Percentiles rank a stretch among this genome's conserved stretches.
Evolutionary conservation across 805 yeast genomes (phyloP).

Genomic region (Candida chauliodis): DNA sequence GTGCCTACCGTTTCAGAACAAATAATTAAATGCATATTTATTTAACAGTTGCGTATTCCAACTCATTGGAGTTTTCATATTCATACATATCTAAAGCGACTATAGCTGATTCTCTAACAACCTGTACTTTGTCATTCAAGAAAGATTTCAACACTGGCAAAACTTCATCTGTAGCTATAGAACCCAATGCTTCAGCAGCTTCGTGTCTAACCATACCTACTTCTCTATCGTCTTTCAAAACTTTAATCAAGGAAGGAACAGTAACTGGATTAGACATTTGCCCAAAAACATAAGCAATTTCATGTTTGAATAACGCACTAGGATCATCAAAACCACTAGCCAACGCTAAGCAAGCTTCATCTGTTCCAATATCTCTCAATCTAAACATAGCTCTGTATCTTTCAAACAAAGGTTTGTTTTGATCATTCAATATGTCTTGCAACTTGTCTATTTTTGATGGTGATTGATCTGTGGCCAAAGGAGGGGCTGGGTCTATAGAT

Average conservation of each 20-base stretch:
- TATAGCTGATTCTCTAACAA: conserved; percentile 93
- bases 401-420: conserved; percentile 75
- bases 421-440: conserved; percentile 69
- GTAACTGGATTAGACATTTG: conserved; percentile 92
- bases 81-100: conserved; percentile 99
- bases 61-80: conserved; percentile 79
- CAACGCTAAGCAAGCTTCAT: conserved; percentile 88
- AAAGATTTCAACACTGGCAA: conserved; percentile 80
- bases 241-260: conserved; percentile 82
- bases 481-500: conserved; percentile 98
- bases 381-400: conserved; percentile 99
- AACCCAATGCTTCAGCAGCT: conserved; percentile 98
- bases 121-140: conserved; percentile 77
- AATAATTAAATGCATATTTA: conserved; percentile 53
- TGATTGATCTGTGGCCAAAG: conserved; percentile 59
- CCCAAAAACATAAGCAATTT: conserved; percentile 97
- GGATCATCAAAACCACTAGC: conserved; percentile 88
- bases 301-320: conserved; percentile 94
- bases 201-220: conserved; percentile 99
- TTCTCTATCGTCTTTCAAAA: conserved; percentile 70
- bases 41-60: conserved; percentile 61
- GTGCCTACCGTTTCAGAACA: conserved; percentile 92
- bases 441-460: conserved; percentile 62
- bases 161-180: conserved; percentile 94
- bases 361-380: conserved; percentile 88